Conservation (phyloP, 2,329 filamentous ascomycete species). For the Penicillium sumatraense region DNA sequence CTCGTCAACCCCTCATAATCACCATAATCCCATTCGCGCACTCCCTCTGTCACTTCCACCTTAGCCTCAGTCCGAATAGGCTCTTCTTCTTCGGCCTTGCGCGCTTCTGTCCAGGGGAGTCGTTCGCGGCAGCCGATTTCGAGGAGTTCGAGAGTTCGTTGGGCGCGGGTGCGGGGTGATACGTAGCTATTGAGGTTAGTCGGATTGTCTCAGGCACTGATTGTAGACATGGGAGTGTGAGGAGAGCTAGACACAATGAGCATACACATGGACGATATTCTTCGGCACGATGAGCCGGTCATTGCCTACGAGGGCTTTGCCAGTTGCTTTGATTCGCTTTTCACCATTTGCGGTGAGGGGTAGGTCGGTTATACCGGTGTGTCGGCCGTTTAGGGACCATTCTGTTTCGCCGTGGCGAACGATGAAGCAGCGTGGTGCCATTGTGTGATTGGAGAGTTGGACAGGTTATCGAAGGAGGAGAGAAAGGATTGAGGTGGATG, state of each 20-base stretch:
- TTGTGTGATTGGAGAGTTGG: slow-evolving; percentile 17
- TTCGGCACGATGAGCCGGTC: slow-evolving; percentile 83
- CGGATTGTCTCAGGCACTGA: slow-evolving; percentile 5
- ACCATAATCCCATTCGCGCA: slow-evolving; percentile 88
- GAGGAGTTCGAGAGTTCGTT: slow-evolving; percentile 87
- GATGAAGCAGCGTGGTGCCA: slow-evolving; percentile 76
- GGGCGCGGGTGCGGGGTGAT: slow-evolving; percentile 81
- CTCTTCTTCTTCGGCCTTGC: slow-evolving; percentile 37
- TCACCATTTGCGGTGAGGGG: slow-evolving; percentile 81
- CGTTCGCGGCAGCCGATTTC: slow-evolving; percentile 70
- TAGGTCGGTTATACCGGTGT: slow-evolving; percentile 87
- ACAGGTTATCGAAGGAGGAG: not conserved
- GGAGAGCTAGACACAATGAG: too few species aligned
- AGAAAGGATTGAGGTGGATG: not conserved
- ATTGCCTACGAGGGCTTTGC: slow-evolving; percentile 79
- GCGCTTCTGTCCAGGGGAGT: slow-evolving; percentile 68
- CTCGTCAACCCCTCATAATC: slow-evolving; percentile 83
- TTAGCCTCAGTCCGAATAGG: slow-evolving; percentile 60
- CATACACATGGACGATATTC: slow-evolving; percentile 79
- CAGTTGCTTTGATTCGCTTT: slow-evolving; percentile 75
- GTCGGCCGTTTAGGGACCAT: slow-evolving; percentile 85
- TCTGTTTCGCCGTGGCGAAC: slow-evolving; percentile 92
- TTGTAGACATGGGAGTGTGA: not conserved
- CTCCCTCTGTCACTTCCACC: slow-evolving; percentile 70
- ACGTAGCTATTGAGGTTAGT: slow-evolving; percentile 64